These are phyloP conservation scores for Coemansia sp. DNA, from an alignment of 192 early-diverging fungal species.

Conservation along the genomic window DNA sequence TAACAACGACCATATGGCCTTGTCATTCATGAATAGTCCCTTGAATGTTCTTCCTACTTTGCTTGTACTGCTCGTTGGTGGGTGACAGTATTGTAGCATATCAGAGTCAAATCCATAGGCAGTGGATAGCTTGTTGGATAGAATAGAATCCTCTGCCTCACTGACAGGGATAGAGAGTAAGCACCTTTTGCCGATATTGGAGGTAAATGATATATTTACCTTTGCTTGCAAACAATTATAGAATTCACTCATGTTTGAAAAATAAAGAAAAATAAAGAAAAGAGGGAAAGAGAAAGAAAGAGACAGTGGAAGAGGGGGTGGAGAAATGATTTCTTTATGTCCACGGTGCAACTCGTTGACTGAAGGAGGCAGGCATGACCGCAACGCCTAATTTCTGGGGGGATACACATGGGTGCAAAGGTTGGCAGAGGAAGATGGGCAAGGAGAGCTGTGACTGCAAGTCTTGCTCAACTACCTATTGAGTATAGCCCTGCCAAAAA, in stretches of 20 bases:
- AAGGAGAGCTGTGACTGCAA: too few species aligned
- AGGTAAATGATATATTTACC: neutral
- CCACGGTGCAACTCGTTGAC: too few species aligned
- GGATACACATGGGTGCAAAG: too few species aligned
- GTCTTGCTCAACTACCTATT: too few species aligned
- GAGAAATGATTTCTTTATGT: too few species aligned
- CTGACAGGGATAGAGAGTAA: neutral
- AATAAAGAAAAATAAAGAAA: neutral
- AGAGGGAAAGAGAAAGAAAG: neutral
- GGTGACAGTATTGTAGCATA: neutral
- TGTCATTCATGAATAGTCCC: neutral
- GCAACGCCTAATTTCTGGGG: too few species aligned
- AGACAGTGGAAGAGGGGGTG: neutral
- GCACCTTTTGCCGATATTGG: neutral
- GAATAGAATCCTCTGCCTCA: too few species aligned
- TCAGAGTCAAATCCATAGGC: neutral
- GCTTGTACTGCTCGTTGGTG: neutral
- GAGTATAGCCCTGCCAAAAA: too few species aligned
- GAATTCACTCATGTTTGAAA: neutral
- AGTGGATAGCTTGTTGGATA: neutral
- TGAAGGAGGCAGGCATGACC: too few species aligned
- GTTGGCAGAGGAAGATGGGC: too few species aligned
- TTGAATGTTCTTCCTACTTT: neutral
- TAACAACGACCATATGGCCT: neutral
- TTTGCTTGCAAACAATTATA: neutral